Percentiles rank a stretch among this genome's conserved stretches.
These are phyloP conservation scores for Evernia prunastri DNA, from an alignment of 495 filamentous ascomycete genomes.

Conservation along the genomic window DNA sequence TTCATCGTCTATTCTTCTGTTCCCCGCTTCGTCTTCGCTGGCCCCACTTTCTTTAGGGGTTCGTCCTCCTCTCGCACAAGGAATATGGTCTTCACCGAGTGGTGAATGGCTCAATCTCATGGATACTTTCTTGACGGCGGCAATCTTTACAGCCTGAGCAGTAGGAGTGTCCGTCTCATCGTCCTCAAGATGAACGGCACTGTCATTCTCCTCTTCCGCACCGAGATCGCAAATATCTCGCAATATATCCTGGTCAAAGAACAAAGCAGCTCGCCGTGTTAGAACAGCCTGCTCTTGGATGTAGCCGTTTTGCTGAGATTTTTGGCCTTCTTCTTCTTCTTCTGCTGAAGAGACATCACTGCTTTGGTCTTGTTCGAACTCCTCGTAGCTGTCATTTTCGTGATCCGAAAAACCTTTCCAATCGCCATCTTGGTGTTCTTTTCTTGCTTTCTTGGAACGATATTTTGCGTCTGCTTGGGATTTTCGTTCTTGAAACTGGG, in stretches of 20 bases:
- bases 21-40: conserved; percentile 4
- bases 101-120: background rate
- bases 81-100: background rate
- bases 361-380: conserved; percentile 46
- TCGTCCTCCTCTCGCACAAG: background rate
- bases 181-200: conserved; percentile 44
- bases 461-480: conserved; percentile 75
- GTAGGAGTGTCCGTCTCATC: conserved; percentile 25
- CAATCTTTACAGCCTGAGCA: conserved; percentile 20
- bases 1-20: conserved; percentile 27
- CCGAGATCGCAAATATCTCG: conserved; percentile 62
- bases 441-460: conserved; percentile 78
- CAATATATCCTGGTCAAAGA: conserved; percentile 96
- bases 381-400: conserved; percentile 52
- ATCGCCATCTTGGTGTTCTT: conserved; percentile 76
- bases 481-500: conserved; percentile 74
- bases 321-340: conserved; percentile 35
- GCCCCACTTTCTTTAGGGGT: background rate
- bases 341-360: conserved; percentile 51
- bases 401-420: conserved; percentile 84
- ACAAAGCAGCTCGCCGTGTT: conserved; percentile 74
- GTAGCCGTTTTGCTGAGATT: conserved; percentile 37
- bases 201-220: conserved; percentile 43
- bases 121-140: background rate
- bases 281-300: conserved; percentile 47